Evolutionary conservation across 1,284 basidiomycete genomes (phyloP), one percentile per base, ranked within the genome.

Genomic region (Cryptococcus sp.): DNA sequence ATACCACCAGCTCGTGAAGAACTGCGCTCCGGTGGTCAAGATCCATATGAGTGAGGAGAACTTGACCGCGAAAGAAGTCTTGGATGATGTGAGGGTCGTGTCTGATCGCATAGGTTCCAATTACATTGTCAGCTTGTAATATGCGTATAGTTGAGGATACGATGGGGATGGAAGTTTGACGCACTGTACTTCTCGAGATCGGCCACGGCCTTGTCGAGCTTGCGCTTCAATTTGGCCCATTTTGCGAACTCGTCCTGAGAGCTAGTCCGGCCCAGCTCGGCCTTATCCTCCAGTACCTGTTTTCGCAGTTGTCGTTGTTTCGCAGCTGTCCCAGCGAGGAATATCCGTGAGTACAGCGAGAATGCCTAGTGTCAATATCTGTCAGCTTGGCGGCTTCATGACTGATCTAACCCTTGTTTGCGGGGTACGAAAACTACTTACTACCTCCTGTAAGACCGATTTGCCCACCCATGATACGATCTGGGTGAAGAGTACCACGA

Each of bases 161-260:
- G 27, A 31, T 4, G 27, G 27, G 10, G 5, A 31, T n/a, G n/a
- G n/a, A n/a, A n/a, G n/a, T n/a, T n/a, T n/a, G n/a, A 87, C 90
- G 79, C 77, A 93, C 91, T 98, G 65, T 90, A 83, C 77, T 88
- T 89, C 80, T 99, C 95, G n/a, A 99, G 82, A 51, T 98, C 92
- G 31, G 86, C 85, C n/a, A 96, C 77, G 5, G 89, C 89, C 79
- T 96, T 97, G 80, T 99, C 96, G 38, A 97, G 87, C 66, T 85
- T 90, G 64, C 96, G 81, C 70, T 90, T 82, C 69, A 99, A 80
- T 81, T 93, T 95, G 47, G 95, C 95, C 96, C 96, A 99, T 80
- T 93, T 98, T 17, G 94, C 91, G 77, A 99, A 99, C 75, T 99
- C 90, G 74, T 98, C 95, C 76, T 99, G 95, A 15, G 92, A 90